phyloP scores from a whole-genome alignment of 2,329 filamentous ascomycete genomes.

The Talaromyces amestolkiae region DNA sequence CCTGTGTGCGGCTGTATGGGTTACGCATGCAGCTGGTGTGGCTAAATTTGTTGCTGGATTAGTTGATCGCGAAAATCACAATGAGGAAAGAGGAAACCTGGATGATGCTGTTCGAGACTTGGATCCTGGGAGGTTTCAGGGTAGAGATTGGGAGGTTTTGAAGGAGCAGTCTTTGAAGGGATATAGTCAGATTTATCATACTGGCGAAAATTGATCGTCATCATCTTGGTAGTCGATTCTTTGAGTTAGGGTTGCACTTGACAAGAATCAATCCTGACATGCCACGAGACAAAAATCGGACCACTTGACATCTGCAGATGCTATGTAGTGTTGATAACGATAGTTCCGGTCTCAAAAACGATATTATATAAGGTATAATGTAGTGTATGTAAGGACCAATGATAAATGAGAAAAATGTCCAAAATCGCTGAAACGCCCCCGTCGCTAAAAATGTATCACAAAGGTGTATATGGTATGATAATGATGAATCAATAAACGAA shows the following conservation, averaged over 20 bases:
- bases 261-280: too few relatives aligned
- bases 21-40: slow-evolving; percentile 36
- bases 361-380: neutral
- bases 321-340: neutral
- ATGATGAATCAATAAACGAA: neutral
- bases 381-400: neutral
- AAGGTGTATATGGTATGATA: slow-evolving; percentile 1
- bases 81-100: neutral
- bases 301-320: neutral
- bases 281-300: too few relatives aligned
- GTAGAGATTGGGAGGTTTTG: neutral
- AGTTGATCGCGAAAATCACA: neutral
- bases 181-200: neutral
- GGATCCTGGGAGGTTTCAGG: neutral
- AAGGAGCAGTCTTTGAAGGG: neutral
- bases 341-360: neutral
- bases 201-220: neutral
- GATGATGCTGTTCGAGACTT: neutral
- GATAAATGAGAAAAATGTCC: neutral
- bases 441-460: slow-evolving; percentile 7
- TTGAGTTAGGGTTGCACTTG: neutral
- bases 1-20: slow-evolving; percentile 36
- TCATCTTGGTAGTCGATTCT: neutral
- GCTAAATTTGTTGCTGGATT: slow-evolving; percentile 25
- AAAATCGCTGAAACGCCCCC: neutral